These are phyloP conservation scores for Coelastrella sp. DNA, from an alignment of 139 green algal species.

Conservation along the genomic window DNA sequence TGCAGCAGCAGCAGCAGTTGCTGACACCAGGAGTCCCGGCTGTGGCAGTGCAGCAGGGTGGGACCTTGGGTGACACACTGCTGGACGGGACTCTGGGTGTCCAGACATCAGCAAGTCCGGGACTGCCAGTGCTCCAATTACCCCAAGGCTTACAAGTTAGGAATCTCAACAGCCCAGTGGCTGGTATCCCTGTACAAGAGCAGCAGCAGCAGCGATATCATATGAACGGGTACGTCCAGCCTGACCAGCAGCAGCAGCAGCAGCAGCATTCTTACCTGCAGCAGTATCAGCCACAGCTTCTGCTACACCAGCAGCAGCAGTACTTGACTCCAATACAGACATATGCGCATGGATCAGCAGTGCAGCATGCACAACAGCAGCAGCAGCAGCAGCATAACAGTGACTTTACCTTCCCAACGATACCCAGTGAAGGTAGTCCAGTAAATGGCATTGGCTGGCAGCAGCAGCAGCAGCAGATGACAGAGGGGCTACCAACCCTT, in stretches of 20 bases:
- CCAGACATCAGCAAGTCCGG: neutral
- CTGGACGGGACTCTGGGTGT: neutral
- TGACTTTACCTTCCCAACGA: neutral
- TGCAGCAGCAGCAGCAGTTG: neutral
- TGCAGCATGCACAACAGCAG: conserved; percentile 21
- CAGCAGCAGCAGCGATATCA: conserved; percentile 22
- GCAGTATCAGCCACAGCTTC: neutral
- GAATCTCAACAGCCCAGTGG: neutral
- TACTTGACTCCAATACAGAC: neutral
- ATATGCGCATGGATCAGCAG: too few relatives aligned
- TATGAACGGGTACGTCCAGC: neutral
- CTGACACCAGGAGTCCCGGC: neutral
- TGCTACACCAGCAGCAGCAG: conserved; percentile 19
- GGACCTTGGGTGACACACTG: neutral
- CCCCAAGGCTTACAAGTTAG: neutral
- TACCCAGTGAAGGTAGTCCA: neutral
- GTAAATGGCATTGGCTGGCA: neutral
- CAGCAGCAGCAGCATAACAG: conserved; percentile 19
- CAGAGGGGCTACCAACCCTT: neutral
- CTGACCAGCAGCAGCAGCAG: conserved; percentile 26
- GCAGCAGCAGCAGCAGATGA: neutral
- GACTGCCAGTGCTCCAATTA: neutral
- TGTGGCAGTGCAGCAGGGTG: neutral
- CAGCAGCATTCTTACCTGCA: conserved; percentile 2
- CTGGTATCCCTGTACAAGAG: neutral